Evolutionary conservation across 148 eudicot species (phyloP), one percentile per base, ranked within the genome.

Genomic region (Spergularia marina): DNA sequence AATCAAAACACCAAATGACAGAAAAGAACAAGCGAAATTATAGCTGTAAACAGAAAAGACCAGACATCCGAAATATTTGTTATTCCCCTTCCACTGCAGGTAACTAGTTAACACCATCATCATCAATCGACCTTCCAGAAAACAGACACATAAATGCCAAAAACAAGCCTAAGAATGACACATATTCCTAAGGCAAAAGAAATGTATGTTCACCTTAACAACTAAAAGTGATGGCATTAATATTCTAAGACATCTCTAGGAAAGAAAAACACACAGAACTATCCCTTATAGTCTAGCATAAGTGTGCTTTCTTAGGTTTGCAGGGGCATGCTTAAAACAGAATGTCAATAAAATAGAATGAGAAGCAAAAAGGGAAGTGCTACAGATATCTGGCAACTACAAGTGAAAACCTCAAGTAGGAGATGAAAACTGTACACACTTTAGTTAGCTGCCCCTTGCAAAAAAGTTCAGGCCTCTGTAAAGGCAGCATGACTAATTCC

Each of bases 401-500:
- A 40, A 65, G 69, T 40, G n/a, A 65, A 53, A 66, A 84, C 55
- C 23, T n/a, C 16, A 53, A 53, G 23, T 60, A 52, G 40, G n/a
- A 20, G 66, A 41, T 17, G 72, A 71, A 25, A 13, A 65, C 68
- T 40, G 15, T 10, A 72, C 81, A 23, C 72, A 95, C 99, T 97
- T 95, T 95, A 14, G 99, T 92, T 59, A 95, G 65, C 75, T 95
- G 97, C 62, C 99, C 97, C 84, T 92, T 95, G 92, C 96, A 84
- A 76, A 95, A 95, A 59, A 95, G 90, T 78, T 95, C 99, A 14
- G 99, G 99, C 82, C 99, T 81, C 78, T 95, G 99, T 58, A 95
- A 77, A 66, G 99, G 99, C 72, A 95, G 94, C 99, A 95, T 95
- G 76, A 95, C 99, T 85, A 95, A 78, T 85, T 95, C 99, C 84